These are phyloP conservation scores for Sugiyamaella pinicola DNA, from an alignment of 1,139 yeast species.

Conservation along the genomic window DNA sequence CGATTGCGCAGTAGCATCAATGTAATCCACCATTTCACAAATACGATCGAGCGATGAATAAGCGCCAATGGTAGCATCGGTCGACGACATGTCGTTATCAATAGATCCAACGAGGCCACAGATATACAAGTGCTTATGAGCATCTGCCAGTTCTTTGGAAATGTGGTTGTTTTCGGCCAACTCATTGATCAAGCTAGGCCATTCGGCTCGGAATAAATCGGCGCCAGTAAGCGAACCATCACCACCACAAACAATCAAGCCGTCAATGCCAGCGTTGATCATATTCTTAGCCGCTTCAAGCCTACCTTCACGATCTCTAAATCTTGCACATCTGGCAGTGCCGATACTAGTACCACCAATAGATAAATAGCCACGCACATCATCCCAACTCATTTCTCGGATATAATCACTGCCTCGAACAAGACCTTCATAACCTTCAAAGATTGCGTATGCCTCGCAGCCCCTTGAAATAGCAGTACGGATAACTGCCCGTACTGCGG, in stretches of 20 bases:
- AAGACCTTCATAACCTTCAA: slow-evolving; percentile 94
- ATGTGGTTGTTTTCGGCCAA: slow-evolving; percentile 58
- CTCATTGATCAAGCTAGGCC: slow-evolving; percentile 85
- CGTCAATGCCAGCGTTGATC: slow-evolving; percentile 89
- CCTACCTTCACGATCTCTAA: slow-evolving; percentile 83
- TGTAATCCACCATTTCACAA: slow-evolving; percentile 90
- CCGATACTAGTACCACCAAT: slow-evolving; percentile 96
- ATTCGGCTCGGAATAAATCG: slow-evolving; percentile 86
- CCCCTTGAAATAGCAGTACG: slow-evolving; percentile 84
- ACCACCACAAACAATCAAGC: slow-evolving; percentile 97
- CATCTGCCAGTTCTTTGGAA: slow-evolving; percentile 56
- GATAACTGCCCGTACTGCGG: slow-evolving; percentile 91
- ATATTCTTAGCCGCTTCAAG: slow-evolving; percentile 79
- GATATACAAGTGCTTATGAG: slow-evolving; percentile 75
- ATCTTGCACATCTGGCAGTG: slow-evolving; percentile 88
- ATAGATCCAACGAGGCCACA: slow-evolving; percentile 96
- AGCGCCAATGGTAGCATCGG: slow-evolving; percentile 97
- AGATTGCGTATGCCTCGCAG: slow-evolving; percentile 93
- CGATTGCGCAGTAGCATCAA: slow-evolving; percentile 95
- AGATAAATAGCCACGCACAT: slow-evolving; percentile 88
- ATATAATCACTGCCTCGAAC: slow-evolving; percentile 78
- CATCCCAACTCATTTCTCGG: slow-evolving; percentile 83
- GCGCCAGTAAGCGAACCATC: slow-evolving; percentile 99
- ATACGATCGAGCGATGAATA: slow-evolving; percentile 91
- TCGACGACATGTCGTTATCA: slow-evolving; percentile 95